Evolutionary conservation across 2,329 filamentous ascomycete species (phyloP).

Genomic region (Emmonsiellopsis sp.): DNA sequence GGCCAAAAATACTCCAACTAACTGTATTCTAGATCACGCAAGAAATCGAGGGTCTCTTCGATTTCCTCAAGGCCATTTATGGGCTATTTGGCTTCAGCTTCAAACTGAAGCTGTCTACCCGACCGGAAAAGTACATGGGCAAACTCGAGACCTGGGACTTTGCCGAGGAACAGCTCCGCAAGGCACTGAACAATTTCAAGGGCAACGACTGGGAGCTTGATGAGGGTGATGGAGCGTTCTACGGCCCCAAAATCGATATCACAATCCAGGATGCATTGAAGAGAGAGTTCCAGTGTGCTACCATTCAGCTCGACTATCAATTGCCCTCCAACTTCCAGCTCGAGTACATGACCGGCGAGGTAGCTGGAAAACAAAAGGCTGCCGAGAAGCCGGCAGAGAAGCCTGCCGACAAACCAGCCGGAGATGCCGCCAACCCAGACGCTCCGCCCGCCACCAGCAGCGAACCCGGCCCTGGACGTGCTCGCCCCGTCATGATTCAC

Average conservation of each 20-base stretch:
- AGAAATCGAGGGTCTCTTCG: conserved; percentile 76
- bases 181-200: conserved; percentile 71
- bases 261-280: conserved; percentile 81
- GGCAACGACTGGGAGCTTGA: conserved; percentile 78
- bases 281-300: conserved; percentile 81
- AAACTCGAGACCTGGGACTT: conserved; percentile 79
- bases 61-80: conserved; percentile 74
- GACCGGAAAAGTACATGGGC: conserved; percentile 81
- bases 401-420: conserved; percentile 30
- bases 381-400: conserved; percentile 26
- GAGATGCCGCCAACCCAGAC: conserved; percentile 34
- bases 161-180: conserved; percentile 71
- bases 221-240: conserved; percentile 93
- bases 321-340: conserved; percentile 77
- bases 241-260: conserved; percentile 97
- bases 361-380: conserved; percentile 34
- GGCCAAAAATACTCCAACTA: conserved; percentile 5
- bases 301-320: conserved; percentile 90
- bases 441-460: conserved; percentile 21
- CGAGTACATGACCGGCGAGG: conserved; percentile 70
- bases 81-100: conserved; percentile 81
- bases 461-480: conserved; percentile 32
- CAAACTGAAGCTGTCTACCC: conserved; percentile 89
- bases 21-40: conserved; percentile 43
- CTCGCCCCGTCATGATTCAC: conserved; percentile 44